phyloP scores from a whole-genome alignment of 2,329 filamentous ascomycete genomes.

The Xylaria sp. region DNA sequence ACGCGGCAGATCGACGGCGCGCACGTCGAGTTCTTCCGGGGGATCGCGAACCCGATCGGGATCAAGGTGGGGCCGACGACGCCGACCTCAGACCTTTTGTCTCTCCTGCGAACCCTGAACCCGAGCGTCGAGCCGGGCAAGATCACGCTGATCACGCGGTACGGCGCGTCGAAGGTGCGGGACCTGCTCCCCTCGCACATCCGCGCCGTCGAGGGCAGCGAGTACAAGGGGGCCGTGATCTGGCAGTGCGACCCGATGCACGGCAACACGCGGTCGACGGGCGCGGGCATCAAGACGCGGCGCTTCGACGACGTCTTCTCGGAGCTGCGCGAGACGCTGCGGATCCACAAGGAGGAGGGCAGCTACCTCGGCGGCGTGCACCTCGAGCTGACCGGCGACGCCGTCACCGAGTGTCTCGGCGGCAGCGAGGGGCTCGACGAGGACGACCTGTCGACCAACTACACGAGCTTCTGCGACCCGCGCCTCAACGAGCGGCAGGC shows the following conservation, averaged over 20 bases:
- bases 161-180: constrained; percentile 82
- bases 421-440: constrained; percentile 89
- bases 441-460: constrained; percentile 88
- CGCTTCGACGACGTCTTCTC: constrained; percentile 90
- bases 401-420: constrained; percentile 94
- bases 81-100: constrained; percentile 77
- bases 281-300: constrained; percentile 87
- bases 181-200: constrained; percentile 86
- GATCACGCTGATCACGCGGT: constrained; percentile 95
- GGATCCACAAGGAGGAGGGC: constrained; percentile 83
- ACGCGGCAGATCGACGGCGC: constrained; percentile 93
- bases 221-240: constrained; percentile 74
- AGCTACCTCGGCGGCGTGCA: constrained; percentile 95
- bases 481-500: constrained; percentile 98
- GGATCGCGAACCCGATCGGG: constrained; percentile 94
- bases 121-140: constrained; percentile 86
- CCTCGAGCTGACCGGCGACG: constrained; percentile 93
- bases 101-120: constrained; percentile 86
- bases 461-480: constrained; percentile 96
- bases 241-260: constrained; percentile 99
- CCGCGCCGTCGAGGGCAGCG: constrained; percentile 84
- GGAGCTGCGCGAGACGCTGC: constrained; percentile 84
- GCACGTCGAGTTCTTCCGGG: constrained; percentile 97
- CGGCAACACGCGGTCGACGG: constrained; percentile 78
- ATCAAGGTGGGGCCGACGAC: constrained; percentile 96